phyloP scores from a whole-genome alignment of 805 yeast species.

The Myxozyma vanderwaltii region DNA sequence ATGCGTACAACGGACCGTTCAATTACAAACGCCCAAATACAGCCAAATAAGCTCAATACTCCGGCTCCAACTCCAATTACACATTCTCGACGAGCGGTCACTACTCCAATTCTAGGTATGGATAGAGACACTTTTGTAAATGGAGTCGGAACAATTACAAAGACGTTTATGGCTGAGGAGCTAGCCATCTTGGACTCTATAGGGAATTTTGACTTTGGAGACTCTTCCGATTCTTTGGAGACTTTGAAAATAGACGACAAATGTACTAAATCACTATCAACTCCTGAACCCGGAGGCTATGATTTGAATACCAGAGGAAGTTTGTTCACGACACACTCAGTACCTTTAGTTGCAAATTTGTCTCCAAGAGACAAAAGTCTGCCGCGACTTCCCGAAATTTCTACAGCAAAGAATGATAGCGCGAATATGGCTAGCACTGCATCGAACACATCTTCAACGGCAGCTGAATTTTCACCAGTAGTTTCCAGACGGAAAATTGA shows the following conservation, averaged over 20 bases:
- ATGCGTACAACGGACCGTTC: conserved; percentile 1
- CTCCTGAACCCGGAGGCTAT: neutral
- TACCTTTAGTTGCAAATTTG: neutral
- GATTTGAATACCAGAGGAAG: neutral
- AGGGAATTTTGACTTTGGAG: conserved; percentile 15
- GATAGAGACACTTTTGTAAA: neutral
- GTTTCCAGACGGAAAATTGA: neutral
- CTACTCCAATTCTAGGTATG: neutral
- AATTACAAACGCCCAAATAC: neutral
- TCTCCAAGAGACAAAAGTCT: conserved; percentile 3
- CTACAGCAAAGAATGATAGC: neutral
- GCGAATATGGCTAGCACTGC: neutral
- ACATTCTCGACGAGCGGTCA: conserved; percentile 5
- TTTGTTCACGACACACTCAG: neutral
- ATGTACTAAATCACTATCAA: neutral
- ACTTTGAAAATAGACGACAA: neutral
- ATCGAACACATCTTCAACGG: neutral
- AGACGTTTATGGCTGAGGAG: conserved; percentile 13
- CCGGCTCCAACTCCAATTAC: neutral
- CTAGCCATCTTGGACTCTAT: conserved; percentile 17
- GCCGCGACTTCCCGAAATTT: neutral
- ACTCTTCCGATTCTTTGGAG: neutral
- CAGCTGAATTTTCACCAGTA: neutral
- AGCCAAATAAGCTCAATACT: neutral
- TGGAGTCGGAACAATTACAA: conserved; percentile 4